Percentiles rank a stretch among this genome's conserved stretches.
Conservation (phyloP, 2,329 filamentous ascomycete species). For the Xylaria digitata region DNA sequence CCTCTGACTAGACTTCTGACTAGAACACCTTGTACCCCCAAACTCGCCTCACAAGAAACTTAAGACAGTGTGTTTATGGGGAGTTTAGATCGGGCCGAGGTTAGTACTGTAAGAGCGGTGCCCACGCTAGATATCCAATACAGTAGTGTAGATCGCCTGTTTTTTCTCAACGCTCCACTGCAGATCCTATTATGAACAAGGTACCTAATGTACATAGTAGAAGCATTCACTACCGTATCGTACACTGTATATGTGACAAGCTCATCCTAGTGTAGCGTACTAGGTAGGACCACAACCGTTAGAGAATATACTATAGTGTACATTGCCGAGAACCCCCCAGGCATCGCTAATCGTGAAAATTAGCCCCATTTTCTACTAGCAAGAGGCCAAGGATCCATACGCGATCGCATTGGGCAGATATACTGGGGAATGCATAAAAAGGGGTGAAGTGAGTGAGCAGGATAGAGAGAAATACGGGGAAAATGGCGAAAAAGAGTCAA, state of each 20-base stretch:
- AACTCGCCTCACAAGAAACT: too few species aligned
- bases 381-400: constrained; percentile 1
- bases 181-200: constrained; percentile 35
- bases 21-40: too few species aligned
- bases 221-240: constrained; percentile 7
- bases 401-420: not conserved
- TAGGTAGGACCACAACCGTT: not conserved
- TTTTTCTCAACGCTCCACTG: constrained; percentile 23
- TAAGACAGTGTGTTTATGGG: too few species aligned
- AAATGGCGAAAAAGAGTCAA: not conserved
- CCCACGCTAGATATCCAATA: constrained; percentile 4
- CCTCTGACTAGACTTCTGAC: too few species aligned
- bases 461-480: not conserved
- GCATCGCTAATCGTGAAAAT: constrained; percentile 35
- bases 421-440: not conserved
- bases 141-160: constrained; percentile 14
- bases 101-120: constrained; percentile 10
- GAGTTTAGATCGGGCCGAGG: constrained; percentile 14
- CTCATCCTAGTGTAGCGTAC: not conserved
- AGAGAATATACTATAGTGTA: constrained; percentile 10
- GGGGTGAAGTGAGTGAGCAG: not conserved
- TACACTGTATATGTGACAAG: constrained; percentile 27
- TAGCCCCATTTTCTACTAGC: constrained; percentile 16
- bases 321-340: constrained; percentile 23
- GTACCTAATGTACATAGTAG: not conserved